phyloP scores from a whole-genome alignment of 2,329 filamentous ascomycete genomes.

The Alternaria viburni region DNA sequence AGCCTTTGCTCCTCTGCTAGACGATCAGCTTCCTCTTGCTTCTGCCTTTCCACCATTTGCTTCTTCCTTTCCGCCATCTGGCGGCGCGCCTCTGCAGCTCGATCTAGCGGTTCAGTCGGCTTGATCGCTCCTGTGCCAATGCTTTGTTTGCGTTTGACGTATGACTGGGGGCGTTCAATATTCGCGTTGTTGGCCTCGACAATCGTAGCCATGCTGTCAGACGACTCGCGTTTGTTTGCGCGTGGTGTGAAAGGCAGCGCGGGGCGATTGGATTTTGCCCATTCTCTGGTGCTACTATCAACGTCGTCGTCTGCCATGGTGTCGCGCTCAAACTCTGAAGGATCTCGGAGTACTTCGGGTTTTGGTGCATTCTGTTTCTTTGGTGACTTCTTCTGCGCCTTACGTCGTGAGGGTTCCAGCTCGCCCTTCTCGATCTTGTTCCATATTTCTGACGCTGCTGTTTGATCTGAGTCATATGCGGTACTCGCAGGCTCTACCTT shows the following conservation, averaged over 20 bases:
- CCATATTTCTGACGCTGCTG: not conserved
- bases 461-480: not conserved
- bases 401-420: not conserved
- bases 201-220: not conserved
- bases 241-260: not conserved
- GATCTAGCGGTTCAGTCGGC: not conserved
- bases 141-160: not conserved
- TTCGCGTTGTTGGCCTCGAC: not conserved
- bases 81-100: not conserved
- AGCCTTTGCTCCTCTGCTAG: not conserved
- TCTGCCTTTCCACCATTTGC: not conserved
- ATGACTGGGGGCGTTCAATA: not conserved
- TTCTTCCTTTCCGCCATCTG: not conserved
- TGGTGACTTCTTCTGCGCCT: not conserved
- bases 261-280: not conserved
- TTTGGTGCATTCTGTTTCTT: not conserved
- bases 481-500: not conserved
- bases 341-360: not conserved
- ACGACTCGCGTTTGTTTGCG: not conserved
- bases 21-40: not conserved
- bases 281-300: not conserved
- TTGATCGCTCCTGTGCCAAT: not conserved
- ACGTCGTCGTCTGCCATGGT: not conserved
- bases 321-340: not conserved
- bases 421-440: not conserved